Percentiles rank a stretch among this genome's conserved stretches.
These are phyloP conservation scores for Claviceps spartinae DNA, from an alignment of 2,329 filamentous ascomycete species.

Conservation along the genomic window DNA sequence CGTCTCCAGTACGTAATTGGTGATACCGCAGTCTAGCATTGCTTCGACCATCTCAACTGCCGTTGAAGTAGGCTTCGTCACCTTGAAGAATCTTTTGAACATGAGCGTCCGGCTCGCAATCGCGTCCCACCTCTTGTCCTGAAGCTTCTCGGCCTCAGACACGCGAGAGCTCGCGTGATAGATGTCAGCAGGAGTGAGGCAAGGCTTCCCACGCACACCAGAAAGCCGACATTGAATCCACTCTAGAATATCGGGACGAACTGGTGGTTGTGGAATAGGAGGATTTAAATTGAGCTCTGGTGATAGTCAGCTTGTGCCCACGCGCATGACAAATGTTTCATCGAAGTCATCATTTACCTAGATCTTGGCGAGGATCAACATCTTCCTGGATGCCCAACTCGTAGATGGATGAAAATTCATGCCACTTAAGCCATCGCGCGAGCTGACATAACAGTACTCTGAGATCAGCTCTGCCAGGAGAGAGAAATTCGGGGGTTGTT, in stretches of 20 bases:
- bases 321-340: neutral
- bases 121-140: slow-evolving; percentile 28
- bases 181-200: slow-evolving; percentile 31
- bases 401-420: slow-evolving; percentile 32
- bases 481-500: slow-evolving; percentile 29
- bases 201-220: slow-evolving; percentile 21
- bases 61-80: slow-evolving; percentile 36
- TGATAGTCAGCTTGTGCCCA: slow-evolving; percentile 4
- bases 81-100: slow-evolving; percentile 53
- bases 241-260: slow-evolving; percentile 31
- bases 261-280: slow-evolving; percentile 19
- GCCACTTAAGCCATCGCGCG: slow-evolving; percentile 68
- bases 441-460: slow-evolving; percentile 71
- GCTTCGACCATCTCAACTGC: slow-evolving; percentile 56
- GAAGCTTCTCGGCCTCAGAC: slow-evolving; percentile 20
- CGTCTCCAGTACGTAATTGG: slow-evolving; percentile 56
- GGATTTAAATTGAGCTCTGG: slow-evolving; percentile 20
- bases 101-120: slow-evolving; percentile 55
- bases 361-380: slow-evolving; percentile 23
- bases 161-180: slow-evolving; percentile 26
- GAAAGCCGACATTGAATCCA: slow-evolving; percentile 39
- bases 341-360: slow-evolving; percentile 19
- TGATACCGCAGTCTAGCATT: slow-evolving; percentile 58
- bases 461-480: slow-evolving; percentile 37
- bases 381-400: slow-evolving; percentile 40